phyloP scores from a whole-genome alignment of 1,284 basidiomycete genomes.

The Ceratobasidium sp. region DNA sequence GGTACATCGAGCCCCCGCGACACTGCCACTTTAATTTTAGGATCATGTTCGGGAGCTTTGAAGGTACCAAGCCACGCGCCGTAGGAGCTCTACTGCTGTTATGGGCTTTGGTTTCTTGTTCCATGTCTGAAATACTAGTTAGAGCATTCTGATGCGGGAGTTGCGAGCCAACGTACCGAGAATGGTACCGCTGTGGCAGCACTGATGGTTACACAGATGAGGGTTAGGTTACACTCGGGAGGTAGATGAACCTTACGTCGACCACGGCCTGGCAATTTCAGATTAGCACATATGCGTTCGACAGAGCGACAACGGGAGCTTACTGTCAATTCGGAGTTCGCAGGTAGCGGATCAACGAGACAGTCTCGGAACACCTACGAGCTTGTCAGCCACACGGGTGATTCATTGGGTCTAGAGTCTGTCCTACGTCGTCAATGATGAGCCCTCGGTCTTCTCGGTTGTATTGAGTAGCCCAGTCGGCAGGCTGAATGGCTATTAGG shows the following conservation, averaged over 20 bases:
- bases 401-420: background rate
- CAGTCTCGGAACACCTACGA: conserved; percentile 21
- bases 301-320: background rate
- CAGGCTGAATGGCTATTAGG: conserved; percentile 26
- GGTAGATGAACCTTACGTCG: conserved; percentile 13
- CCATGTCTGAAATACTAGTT: conserved; percentile 27
- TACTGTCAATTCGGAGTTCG: conserved; percentile 22
- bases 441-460: conserved; percentile 17
- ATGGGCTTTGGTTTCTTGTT: conserved; percentile 24
- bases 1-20: background rate
- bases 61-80: conserved; percentile 17
- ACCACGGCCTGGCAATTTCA: conserved; percentile 19
- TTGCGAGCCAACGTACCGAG: background rate
- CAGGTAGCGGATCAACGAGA: conserved; percentile 30
- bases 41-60: conserved; percentile 2
- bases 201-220: background rate
- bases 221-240: background rate
- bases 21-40: conserved; percentile 23
- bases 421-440: conserved; percentile 34
- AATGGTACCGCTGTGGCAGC: conserved; percentile 40
- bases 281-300: background rate
- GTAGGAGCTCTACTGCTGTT: background rate
- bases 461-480: conserved; percentile 39
- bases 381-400: background rate
- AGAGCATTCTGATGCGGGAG: background rate